phyloP scores from a whole-genome alignment of 2,329 filamentous ascomycete genomes.

The Dothiorella sarmentorum region DNA sequence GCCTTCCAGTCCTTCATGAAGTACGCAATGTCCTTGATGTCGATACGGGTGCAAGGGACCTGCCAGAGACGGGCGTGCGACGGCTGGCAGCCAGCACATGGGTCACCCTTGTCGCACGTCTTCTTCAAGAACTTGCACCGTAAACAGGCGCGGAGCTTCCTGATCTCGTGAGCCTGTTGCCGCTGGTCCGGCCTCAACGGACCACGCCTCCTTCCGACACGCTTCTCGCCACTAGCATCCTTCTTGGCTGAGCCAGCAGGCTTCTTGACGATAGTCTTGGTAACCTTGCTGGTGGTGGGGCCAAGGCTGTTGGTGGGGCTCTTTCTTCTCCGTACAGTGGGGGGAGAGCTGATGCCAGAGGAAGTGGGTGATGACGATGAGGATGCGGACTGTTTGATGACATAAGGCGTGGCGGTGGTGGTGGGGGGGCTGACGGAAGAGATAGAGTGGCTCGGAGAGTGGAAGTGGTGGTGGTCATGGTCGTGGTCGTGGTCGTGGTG shows the following conservation, averaged over 20 bases:
- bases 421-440: constrained; percentile 64
- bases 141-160: constrained; percentile 88
- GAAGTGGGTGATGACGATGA: constrained; percentile 59
- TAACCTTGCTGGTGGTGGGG: constrained; percentile 56
- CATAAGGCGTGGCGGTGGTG: constrained; percentile 64
- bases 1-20: constrained; percentile 99
- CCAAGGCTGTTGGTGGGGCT: constrained; percentile 72
- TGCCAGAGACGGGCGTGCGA: constrained; percentile 96
- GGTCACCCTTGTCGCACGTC: constrained; percentile 96
- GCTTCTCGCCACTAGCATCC: constrained; percentile 76
- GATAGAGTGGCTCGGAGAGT: constrained; percentile 35
- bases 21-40: constrained; percentile 97
- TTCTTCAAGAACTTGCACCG: constrained; percentile 99
- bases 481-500: constrained; percentile 25
- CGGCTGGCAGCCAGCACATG: constrained; percentile 90
- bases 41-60: constrained; percentile 94
- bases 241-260: constrained; percentile 65
- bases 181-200: constrained; percentile 89
- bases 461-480: constrained; percentile 27
- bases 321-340: constrained; percentile 63
- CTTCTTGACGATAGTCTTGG: constrained; percentile 82
- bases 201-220: constrained; percentile 84
- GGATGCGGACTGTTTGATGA: constrained; percentile 62
- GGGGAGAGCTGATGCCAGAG: constrained; percentile 51
- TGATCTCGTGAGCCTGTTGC: constrained; percentile 94